Base-by-base conservation (phyloP, 352 stramenopile genomes). In the Globisporangium spinosum region DNA sequence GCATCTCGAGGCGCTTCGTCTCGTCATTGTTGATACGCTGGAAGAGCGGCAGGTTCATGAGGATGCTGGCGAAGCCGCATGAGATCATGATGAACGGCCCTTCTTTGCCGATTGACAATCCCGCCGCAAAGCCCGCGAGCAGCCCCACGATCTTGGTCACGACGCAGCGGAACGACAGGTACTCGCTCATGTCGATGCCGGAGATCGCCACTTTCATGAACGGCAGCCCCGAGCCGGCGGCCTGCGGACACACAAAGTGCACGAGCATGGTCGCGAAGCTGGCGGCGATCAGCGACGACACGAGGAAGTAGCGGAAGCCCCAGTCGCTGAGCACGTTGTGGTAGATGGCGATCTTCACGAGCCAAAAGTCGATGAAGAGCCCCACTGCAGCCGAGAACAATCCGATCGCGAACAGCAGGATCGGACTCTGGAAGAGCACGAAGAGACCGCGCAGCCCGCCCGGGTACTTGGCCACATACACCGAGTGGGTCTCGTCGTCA, bases 81-180 rank as follows among this genome's bases (percentile, higher is more conserved):
- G 85, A 89, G 67, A 95, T 95, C 83, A 94, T 93, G 65, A 97
- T 92, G 70, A 94, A 95, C 23, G 89, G 86, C 0, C 89, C 89
- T 77, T 96, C 89, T 71, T 93, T 92, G 47, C 88, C 88, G 64
- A 96, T 91, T 22, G 83, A 91, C 1, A 96, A 68, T 0, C 85
- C 87, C 10, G 84, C 87, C 0, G 77, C 74, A 32, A 89, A 79
- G 13, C 77, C 80, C n/a, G 76, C 74, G 45, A 93, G 72, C 5
- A 93, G 65, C 5, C 87, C 87, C 12, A 89, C 73, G 58, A 91
- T 87, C 68, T 94, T 94, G 23, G 80, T 87, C 62, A 89, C 77
- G 29, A 93, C 75, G 53, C 84, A 92, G 9, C 78, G 78, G 23
- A 89, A 69, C 10, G 84, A 91, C 55, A 94, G 63, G 68, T 89